Conservation (phyloP, 371 early-diverging fungal genomes). For the Lichtheimia ornata region DNA sequence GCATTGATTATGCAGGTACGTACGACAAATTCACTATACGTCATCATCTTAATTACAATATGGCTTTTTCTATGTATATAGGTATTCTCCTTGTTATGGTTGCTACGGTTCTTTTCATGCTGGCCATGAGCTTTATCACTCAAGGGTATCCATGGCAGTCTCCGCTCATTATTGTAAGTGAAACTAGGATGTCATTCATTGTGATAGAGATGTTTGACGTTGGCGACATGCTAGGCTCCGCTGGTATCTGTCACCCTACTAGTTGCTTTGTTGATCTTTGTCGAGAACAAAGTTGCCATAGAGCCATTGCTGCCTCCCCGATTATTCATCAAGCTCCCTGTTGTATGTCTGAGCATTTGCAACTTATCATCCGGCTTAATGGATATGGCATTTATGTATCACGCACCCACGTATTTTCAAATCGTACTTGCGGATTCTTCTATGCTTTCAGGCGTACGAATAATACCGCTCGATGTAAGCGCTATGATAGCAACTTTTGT, state of each 20-base stretch:
- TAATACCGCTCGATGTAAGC: slow-evolving; percentile 51
- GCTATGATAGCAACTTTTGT: slow-evolving; percentile 31
- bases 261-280: not conserved
- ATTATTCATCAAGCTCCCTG: slow-evolving; percentile 23
- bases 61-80: not conserved
- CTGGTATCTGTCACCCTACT: not conserved
- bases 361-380: slow-evolving; percentile 57
- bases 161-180: not conserved
- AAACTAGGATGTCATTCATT: too few relatives aligned
- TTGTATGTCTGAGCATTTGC: slow-evolving; percentile 40
- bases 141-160: not conserved
- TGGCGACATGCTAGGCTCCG: too few relatives aligned
- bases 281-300: not conserved
- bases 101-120: not conserved
- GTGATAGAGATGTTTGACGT: too few relatives aligned
- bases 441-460: slow-evolving; percentile 49
- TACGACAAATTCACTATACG: too few relatives aligned
- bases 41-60: not conserved
- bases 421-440: slow-evolving; percentile 59
- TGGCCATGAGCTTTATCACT: not conserved
- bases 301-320: not conserved
- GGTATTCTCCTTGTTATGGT: not conserved
- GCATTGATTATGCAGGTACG: slow-evolving; percentile 1
- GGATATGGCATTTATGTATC: slow-evolving; percentile 55
- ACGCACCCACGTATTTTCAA: slow-evolving; percentile 78